Evolutionary conservation across 495 filamentous ascomycete genomes (phyloP), one percentile per base, ranked within the genome.

Genomic region (Penicillium bovifimosum): DNA sequence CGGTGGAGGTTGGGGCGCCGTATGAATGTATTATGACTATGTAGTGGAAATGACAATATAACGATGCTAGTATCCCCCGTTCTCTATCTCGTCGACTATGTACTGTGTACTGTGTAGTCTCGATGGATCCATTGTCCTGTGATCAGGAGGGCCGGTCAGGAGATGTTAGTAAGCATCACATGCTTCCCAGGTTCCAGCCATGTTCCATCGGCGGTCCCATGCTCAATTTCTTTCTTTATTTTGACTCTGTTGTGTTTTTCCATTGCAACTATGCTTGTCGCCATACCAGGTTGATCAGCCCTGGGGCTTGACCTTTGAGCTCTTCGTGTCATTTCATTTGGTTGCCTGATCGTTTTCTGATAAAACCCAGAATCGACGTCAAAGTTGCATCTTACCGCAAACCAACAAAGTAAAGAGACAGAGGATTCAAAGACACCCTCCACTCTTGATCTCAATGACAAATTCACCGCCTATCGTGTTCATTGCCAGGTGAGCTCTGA

Each of bases 381-480:
- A 14, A 39, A 24, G 2, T 18, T 47, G 31, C 32, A 36, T 24
- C 28, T 42, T 35, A 14, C 27, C n/a, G 42, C 18, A 20, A 47
- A 36, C 32, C 11, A 17, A 47, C 16, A 47, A 47, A 28, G 26
- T 5, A 41, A n/a, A 34, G 29, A 28, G 39, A 42, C 26, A n/a
- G 9, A 32, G n/a, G n/a, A n/a, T 41, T 38, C 28, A 41, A 47
- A 20, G 20, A 20, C 28, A 40, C 27, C 27, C 24, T 33, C 20
- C 20, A 24, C 4, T 24, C 13, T 50, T 50, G 48, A 42, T 41
- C 55, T 52, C 53, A 26, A 83, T 83, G 80, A 76, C 76, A 55
- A 74, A 77, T 54, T 69, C 79, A 53, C 86, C 85, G 20, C 80
- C 80, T 9, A 78, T 87, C 20, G 75, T 96, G 52, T 87, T 95